Conservation (phyloP, 2,329 filamentous ascomycete genomes). For the Saccharata proteae region DNA sequence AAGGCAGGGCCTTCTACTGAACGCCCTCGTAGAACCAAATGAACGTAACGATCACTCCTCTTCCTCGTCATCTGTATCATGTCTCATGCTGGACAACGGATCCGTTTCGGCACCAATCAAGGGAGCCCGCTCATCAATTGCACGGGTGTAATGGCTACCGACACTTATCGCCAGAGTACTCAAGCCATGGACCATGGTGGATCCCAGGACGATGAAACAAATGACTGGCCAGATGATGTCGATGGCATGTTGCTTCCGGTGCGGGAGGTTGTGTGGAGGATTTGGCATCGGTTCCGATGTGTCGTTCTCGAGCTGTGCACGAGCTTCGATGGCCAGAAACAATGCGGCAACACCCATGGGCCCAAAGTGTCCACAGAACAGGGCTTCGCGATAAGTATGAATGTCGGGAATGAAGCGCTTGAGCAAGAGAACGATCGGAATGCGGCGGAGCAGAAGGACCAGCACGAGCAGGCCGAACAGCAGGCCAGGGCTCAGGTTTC, state of each 20-base stretch:
- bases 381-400: slow-evolving; percentile 37
- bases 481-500: slow-evolving; percentile 26
- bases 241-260: slow-evolving; percentile 26
- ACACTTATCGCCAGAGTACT: slow-evolving; percentile 40
- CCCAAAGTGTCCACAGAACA: slow-evolving; percentile 46
- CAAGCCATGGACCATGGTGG: slow-evolving; percentile 42
- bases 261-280: slow-evolving; percentile 26
- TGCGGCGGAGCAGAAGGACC: slow-evolving; percentile 40
- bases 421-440: slow-evolving; percentile 38
- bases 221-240: slow-evolving; percentile 42
- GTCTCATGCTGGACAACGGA: slow-evolving; percentile 37
- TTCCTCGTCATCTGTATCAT: slow-evolving; percentile 23
- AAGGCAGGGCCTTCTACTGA: too few species aligned
- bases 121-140: slow-evolving; percentile 36
- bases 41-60: too few species aligned
- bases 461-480: slow-evolving; percentile 36
- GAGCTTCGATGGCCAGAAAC: slow-evolving; percentile 44
- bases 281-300: slow-evolving; percentile 32
- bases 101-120: slow-evolving; percentile 39
- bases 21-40: too few species aligned
- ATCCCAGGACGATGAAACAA: slow-evolving; percentile 42
- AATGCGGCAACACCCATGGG: slow-evolving; percentile 46
- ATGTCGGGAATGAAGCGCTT: slow-evolving; percentile 39
- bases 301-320: slow-evolving; percentile 40
- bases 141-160: slow-evolving; percentile 33